Conservation (phyloP, 2,329 filamentous ascomycete species). For the Botrytis pseudocinerea region DNA sequence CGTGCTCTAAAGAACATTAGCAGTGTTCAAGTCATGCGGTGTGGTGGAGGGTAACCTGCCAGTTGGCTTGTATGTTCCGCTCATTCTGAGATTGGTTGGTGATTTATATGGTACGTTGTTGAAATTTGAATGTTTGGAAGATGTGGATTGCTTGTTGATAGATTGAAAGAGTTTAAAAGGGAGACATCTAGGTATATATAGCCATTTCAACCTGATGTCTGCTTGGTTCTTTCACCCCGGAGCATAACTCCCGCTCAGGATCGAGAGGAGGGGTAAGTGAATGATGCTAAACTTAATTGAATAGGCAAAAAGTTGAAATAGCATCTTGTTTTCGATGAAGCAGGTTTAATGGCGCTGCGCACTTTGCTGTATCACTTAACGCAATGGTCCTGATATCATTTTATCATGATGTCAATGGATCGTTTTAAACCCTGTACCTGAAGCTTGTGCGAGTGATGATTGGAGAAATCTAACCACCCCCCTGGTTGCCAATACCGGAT, state of each 20-base stretch:
- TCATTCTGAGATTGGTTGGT: slow-evolving; percentile 26
- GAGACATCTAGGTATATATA: slow-evolving; percentile 6
- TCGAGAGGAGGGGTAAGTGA: background rate
- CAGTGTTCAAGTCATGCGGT: background rate
- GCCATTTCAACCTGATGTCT: background rate
- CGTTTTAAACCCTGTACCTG: background rate
- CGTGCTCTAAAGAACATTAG: slow-evolving; percentile 41
- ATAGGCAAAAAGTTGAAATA: background rate
- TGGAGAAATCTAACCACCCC: background rate
- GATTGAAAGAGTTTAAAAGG: background rate
- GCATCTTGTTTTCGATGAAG: background rate
- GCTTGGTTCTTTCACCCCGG: background rate
- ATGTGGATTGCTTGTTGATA: background rate
- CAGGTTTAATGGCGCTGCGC: background rate
- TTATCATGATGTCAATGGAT: background rate
- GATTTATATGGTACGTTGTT: background rate
- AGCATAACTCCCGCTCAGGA: background rate
- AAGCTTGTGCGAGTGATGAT: background rate
- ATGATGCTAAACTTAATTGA: background rate
- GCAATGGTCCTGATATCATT: background rate
- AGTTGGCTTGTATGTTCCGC: slow-evolving; percentile 29
- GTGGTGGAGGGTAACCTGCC: slow-evolving; percentile 1
- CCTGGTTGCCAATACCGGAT: background rate
- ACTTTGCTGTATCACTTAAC: background rate
- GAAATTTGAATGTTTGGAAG: background rate